Evolutionary conservation across 805 yeast species (phyloP), one percentile per base, ranked within the genome.

Genomic region (Ogataea dorogensis): DNA sequence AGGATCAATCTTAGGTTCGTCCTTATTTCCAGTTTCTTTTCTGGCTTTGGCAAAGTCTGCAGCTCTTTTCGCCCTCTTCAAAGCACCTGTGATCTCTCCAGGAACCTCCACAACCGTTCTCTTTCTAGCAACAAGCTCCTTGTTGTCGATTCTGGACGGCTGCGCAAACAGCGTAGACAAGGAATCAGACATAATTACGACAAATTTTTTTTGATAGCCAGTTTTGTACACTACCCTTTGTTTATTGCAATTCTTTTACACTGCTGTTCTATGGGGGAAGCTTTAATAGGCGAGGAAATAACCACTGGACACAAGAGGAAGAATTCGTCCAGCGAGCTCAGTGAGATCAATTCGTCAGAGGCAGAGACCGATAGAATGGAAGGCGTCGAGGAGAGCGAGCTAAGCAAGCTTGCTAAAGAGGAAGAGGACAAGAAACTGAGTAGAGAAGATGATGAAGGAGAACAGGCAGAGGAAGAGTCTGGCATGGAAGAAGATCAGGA

Each of bases 361-460:
- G 95, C 93, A 12, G 97, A 88, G 56, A 88, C 97, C 0, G 96
- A 88, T 54, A 81, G 77, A 50, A 77, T 87, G 86, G 91, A 78
- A 24, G 61, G 54, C 15, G 34, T 58, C 27, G 87, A 74, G n/a
- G 73, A 70, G 22, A 71, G 82, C 13, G 68, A 75, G 23, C 53
- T 83, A 54, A 69, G 15, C 33, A 31, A 33, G 20, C 41, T 36
- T n/a, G 40, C 34, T 7, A 33, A 35, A 4, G 46, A 32, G n/a
- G 38, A 38, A n/a, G 36, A 28, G 40, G 31, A 24, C 25, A 28
- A 27, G 36, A 43, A 17, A 36, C 34, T 33, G 15, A 28, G 29
- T 14, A 35, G 33, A 5, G 33, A 42, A 9, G 49, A 44, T 13
- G 45, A 44, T 17, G 49, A 36, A 17, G 44, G 41, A 5, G 36